Conservation (phyloP, 139 green algal species). For the Prasinococcaceae sp. region DNA sequence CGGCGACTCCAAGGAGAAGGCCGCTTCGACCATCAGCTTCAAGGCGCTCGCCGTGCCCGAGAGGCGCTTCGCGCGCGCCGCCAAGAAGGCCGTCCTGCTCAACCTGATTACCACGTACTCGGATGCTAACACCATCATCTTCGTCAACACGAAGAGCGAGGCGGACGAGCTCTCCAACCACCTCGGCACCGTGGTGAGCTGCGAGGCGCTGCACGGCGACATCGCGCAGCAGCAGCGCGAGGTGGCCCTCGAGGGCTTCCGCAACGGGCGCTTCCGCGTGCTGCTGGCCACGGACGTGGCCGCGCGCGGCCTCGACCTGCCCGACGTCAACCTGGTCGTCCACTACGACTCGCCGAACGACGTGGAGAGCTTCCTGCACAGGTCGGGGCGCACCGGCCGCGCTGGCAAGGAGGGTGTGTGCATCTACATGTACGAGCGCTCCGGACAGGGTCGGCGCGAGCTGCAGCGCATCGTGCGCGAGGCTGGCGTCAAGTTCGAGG, state of each 20-base stretch:
- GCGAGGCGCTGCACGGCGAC: constrained; percentile 39
- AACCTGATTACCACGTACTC: constrained; percentile 75
- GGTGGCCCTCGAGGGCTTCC: constrained; percentile 31
- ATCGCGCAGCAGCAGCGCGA: constrained; percentile 36
- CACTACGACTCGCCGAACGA: constrained; percentile 48
- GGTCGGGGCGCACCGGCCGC: constrained; percentile 52
- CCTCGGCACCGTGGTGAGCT: constrained; percentile 10
- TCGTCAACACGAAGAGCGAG: constrained; percentile 54
- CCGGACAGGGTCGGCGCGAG: constrained; percentile 1
- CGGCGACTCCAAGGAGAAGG: constrained; percentile 59
- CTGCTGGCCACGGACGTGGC: constrained; percentile 50
- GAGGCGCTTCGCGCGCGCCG: constrained; percentile 16
- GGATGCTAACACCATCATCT: constrained; percentile 69
- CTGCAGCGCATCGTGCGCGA: constrained; percentile 52
- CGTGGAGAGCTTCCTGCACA: constrained; percentile 41
- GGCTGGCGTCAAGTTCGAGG: constrained; percentile 29
- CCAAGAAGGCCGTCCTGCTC: constrained; percentile 51
- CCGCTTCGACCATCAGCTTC: too few species aligned
- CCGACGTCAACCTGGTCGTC: constrained; percentile 44
- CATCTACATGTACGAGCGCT: constrained; percentile 62
- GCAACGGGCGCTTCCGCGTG: constrained; percentile 29
- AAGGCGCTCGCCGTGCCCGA: too few species aligned
- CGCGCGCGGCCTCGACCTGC: constrained; percentile 39
- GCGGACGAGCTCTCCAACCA: constrained; percentile 34
- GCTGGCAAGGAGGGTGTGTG: constrained; percentile 50